These are phyloP conservation scores for Sporothrix brunneoviolacea DNA, from an alignment of 2,329 filamentous ascomycete genomes.

Conservation along the genomic window DNA sequence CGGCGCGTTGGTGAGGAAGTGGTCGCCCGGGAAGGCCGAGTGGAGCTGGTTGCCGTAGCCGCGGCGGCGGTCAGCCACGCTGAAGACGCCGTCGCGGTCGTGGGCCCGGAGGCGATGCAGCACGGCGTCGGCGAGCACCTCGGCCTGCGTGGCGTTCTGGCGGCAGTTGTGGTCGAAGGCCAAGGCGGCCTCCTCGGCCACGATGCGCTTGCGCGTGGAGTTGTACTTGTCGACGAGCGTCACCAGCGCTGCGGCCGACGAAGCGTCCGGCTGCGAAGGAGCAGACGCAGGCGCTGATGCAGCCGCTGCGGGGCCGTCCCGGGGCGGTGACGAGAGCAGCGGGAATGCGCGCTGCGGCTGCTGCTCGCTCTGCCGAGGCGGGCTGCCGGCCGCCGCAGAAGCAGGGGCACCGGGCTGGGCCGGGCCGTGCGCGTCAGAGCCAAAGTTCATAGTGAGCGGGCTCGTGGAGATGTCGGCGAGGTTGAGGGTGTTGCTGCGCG, in stretches of 20 bases:
- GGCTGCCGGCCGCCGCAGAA: no score
- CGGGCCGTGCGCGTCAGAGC: not conserved
- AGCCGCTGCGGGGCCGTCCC: no score
- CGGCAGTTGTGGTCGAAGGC: constrained; percentile 36
- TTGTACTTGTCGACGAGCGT: constrained; percentile 23
- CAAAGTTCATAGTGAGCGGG: not conserved
- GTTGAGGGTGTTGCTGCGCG: not conserved
- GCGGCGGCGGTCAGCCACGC: constrained; percentile 22
- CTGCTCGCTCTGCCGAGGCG: no score
- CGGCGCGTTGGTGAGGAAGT: constrained; percentile 50
- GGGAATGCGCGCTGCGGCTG: no score
- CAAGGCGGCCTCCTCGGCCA: constrained; percentile 28
- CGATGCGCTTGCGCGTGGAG: constrained; percentile 24
- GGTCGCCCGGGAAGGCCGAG: constrained; percentile 43
- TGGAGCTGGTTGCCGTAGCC: constrained; percentile 41
- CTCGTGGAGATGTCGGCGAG: constrained; percentile 3
- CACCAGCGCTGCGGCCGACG: not conserved
- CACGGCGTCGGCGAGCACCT: constrained; percentile 33
- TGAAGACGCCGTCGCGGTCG: constrained; percentile 34
- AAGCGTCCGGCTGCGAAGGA: no score
- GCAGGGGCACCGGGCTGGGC: no score
- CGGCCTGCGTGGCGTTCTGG: constrained; percentile 26
- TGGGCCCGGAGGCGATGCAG: constrained; percentile 30
- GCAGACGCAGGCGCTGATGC: no score
- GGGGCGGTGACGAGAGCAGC: no score